A percentile compares a stretch with the other conserved stretches of the same genome.
Conservation (phyloP, 768 basidiomycete genomes). For the Suillus tomentosus region DNA sequence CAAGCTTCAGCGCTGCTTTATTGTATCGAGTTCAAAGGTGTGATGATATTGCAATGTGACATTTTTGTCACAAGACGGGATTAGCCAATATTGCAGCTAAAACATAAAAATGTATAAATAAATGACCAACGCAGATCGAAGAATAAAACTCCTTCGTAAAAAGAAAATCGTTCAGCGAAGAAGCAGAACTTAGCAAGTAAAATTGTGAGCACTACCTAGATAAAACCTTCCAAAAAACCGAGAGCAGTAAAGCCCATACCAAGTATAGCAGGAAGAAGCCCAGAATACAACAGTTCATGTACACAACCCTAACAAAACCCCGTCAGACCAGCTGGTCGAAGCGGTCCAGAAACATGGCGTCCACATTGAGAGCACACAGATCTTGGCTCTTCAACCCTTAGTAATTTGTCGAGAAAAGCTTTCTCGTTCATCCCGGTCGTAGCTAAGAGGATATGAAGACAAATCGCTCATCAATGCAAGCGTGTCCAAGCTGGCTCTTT, state of each 20-base stretch:
- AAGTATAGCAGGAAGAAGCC: conserved; percentile 18
- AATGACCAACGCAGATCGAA: conserved; percentile 15
- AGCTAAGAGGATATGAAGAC: conserved; percentile 80
- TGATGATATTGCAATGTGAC: conserved; percentile 3
- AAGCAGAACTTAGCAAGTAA: conserved; percentile 14
- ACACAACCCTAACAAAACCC: conserved; percentile 20
- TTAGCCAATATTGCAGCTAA: conserved; percentile 7
- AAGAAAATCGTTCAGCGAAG: conserved; percentile 12
- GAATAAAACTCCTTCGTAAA: conserved; percentile 11
- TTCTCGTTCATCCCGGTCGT: conserved; percentile 48
- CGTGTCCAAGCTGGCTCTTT: conserved; percentile 84
- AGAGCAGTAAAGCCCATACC: conserved; percentile 15
- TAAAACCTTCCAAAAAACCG: conserved; percentile 4
- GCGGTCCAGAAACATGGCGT: conserved; percentile 14
- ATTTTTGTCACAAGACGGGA: conserved; percentile 1
- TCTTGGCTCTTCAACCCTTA: conserved; percentile 23
- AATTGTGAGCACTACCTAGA: conserved; percentile 4
- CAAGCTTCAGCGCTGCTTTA: conserved; percentile 21
- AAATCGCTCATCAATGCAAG: conserved; percentile 81
- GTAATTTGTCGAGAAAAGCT: conserved; percentile 23
- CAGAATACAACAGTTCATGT: conserved; percentile 32
- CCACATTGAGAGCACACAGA: conserved; percentile 6
- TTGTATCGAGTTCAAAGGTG: background rate
- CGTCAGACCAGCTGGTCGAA: conserved; percentile 32
- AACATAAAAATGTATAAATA: conserved; percentile 22